Percentiles rank a stretch among this genome's conserved stretches.
Conservation (phyloP, 306 rosid genomes). For the Begonia peltatifolia region DNA sequence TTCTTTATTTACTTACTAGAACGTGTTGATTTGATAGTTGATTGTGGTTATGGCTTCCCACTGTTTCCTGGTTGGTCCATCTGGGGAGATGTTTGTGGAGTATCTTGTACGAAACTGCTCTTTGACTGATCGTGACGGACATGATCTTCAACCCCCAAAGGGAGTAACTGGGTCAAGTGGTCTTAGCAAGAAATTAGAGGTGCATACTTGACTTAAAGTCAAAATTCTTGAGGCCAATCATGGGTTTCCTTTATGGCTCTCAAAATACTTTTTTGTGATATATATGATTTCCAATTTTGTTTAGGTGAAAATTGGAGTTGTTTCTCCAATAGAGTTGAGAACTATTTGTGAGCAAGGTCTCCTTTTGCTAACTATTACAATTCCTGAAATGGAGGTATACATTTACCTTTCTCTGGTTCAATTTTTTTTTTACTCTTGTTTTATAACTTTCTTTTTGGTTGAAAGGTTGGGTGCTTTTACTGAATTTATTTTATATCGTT, state of each 20-base stretch:
- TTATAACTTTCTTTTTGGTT: not conserved
- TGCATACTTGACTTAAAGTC: conserved; percentile 14
- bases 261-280: conserved; percentile 1
- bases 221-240: not conserved
- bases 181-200: conserved; percentile 62
- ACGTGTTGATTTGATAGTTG: conserved; percentile 38
- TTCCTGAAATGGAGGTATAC: conserved; percentile 98
- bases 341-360: conserved; percentile 82
- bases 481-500: not conserved
- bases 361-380: conserved; percentile 76
- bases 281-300: conserved; percentile 1
- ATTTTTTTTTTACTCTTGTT: too few relatives aligned
- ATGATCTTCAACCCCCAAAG: conserved; percentile 34
- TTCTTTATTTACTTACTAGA: conserved; percentile 11
- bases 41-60: conserved; percentile 96
- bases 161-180: conserved; percentile 19
- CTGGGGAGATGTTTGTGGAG: conserved; percentile 86
- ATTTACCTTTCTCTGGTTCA: not conserved
- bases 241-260: conserved; percentile 1
- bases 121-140: conserved; percentile 34
- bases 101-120: conserved; percentile 84
- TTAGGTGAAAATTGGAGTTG: conserved; percentile 64
- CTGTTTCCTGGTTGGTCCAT: conserved; percentile 87
- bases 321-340: conserved; percentile 55
- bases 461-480: not conserved